Evolutionary conservation across 2,329 filamentous ascomycete species (phyloP).

Genomic region (Alternaria longipes): DNA sequence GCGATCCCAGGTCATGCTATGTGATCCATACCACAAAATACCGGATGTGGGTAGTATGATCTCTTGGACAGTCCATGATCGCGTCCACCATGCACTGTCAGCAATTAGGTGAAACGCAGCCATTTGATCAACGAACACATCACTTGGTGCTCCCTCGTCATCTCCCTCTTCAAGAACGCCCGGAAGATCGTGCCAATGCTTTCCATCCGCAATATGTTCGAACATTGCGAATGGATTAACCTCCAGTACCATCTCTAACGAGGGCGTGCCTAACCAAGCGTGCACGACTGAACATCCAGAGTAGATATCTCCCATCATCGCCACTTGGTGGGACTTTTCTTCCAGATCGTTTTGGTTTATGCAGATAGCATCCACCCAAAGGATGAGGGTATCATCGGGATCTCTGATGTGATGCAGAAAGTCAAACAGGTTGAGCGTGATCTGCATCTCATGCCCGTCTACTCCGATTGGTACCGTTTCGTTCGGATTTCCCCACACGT

Average conservation of each 20-base stretch:
- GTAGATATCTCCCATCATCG: slow-evolving; percentile 4
- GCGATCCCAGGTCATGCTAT: neutral
- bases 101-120: neutral
- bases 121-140: neutral
- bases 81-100: slow-evolving; percentile 1
- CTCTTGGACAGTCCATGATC: slow-evolving; percentile 9
- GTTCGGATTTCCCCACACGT: slow-evolving; percentile 7
- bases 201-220: neutral
- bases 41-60: neutral
- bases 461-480: slow-evolving; percentile 3
- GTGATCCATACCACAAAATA: neutral
- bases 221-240: neutral
- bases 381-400: neutral
- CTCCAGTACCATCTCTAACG: neutral
- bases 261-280: neutral
- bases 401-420: slow-evolving; percentile 1
- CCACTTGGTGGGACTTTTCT: slow-evolving; percentile 8
- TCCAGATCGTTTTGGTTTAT: neutral
- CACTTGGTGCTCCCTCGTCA: neutral
- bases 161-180: neutral
- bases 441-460: neutral
- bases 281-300: neutral
- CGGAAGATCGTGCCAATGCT: neutral
- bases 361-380: slow-evolving; percentile 5
- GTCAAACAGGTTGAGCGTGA: slow-evolving; percentile 6